Conservation (phyloP, 306 rosid species). For the Clitoria ternatea region DNA sequence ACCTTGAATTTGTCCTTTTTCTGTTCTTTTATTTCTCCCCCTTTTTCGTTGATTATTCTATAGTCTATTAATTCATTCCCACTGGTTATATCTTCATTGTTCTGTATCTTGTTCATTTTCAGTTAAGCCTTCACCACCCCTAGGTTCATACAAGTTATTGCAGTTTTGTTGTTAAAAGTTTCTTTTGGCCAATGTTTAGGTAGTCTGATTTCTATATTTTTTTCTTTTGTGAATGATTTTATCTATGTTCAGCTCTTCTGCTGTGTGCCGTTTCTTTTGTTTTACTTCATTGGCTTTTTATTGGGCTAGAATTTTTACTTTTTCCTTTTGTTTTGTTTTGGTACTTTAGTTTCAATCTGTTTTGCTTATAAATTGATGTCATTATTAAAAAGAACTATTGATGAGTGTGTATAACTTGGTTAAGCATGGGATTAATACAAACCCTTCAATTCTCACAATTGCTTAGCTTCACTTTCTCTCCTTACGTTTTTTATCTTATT, state of each 20-base stretch:
- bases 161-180: slow-evolving; percentile 17
- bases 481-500: slow-evolving; percentile 28
- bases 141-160: neutral
- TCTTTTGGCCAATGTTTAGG: neutral
- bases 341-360: neutral
- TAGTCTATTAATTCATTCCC: slow-evolving; percentile 6
- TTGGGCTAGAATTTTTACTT: slow-evolving; percentile 19
- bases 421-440: slow-evolving; percentile 16
- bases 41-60: slow-evolving; percentile 14
- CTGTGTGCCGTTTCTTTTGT: slow-evolving; percentile 18
- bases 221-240: neutral
- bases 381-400: no score
- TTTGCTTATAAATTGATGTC: slow-evolving; percentile 23
- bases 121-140: neutral
- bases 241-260: slow-evolving; percentile 14
- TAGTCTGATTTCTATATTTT: neutral
- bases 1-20: neutral
- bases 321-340: neutral
- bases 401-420: slow-evolving; percentile 16
- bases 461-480: slow-evolving; percentile 27
- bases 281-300: slow-evolving; percentile 43
- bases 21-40: neutral
- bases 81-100: neutral
- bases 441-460: slow-evolving; percentile 42
- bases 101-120: slow-evolving; percentile 24